A percentile compares a stretch with the other conserved stretches of the same genome.
Evolutionary conservation across 1,284 basidiomycete species (phyloP).

Genomic region (Vanrija sp.): DNA sequence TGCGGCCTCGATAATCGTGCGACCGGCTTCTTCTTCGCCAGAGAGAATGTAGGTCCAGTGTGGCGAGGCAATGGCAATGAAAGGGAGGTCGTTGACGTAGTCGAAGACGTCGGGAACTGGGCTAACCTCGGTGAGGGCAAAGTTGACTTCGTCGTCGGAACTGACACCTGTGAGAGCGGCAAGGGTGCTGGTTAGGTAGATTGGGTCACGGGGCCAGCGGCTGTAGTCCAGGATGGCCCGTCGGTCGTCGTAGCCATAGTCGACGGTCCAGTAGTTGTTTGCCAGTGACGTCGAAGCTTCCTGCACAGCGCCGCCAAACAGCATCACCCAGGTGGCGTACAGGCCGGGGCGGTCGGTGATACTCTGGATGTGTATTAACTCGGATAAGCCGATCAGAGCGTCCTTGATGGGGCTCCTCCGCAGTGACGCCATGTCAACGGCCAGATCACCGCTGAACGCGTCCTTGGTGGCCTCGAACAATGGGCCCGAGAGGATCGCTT

Average conservation of each 20-base stretch:
- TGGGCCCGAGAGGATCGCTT: conserved; percentile 33
- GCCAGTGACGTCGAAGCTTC: conserved; percentile 27
- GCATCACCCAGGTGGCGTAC: conserved; percentile 32
- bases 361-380: conserved; percentile 30
- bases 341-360: conserved; percentile 32
- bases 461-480: conserved; percentile 23
- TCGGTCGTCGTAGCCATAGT: conserved; percentile 31
- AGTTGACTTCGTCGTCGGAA: conserved; percentile 13
- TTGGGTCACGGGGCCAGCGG: conserved; percentile 30
- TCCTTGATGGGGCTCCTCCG: conserved; percentile 40
- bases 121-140: conserved; percentile 16
- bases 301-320: conserved; percentile 34
- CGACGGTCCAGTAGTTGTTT: conserved; percentile 41
- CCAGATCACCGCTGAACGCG: conserved; percentile 12
- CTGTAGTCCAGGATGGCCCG: conserved; percentile 35
- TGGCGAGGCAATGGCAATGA: conserved; percentile 19
- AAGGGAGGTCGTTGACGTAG: conserved; percentile 33
- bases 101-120: conserved; percentile 28
- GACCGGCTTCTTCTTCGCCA: conserved; percentile 22
- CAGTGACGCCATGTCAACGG: conserved; percentile 19
- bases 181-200: conserved; percentile 26
- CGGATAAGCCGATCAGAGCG: conserved; percentile 36
- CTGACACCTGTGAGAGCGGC: conserved; percentile 29
- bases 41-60: conserved; percentile 17
- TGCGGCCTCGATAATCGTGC: conserved; percentile 24